Evolutionary conservation across 2,329 filamentous ascomycete genomes (phyloP).

Genomic region (Talaromyces sp.): DNA sequence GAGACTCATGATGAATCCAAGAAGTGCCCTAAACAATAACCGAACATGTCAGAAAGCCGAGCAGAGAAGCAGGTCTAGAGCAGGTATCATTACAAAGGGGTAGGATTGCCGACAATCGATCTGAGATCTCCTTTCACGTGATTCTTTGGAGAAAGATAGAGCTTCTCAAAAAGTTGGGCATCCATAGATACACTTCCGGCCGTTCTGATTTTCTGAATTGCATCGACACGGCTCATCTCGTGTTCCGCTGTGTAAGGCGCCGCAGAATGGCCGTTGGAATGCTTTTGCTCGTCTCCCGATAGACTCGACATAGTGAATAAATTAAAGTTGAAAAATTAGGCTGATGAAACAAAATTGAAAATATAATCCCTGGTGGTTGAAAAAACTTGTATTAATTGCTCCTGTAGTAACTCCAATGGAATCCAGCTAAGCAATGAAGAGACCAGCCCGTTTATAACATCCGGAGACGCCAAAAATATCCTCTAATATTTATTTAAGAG

Average conservation of each 20-base stretch:
- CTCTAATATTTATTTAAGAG: no score
- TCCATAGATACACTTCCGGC: constrained; percentile 52
- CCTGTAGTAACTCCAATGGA: no score
- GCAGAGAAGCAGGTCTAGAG: constrained; percentile 41
- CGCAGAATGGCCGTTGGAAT: not conserved
- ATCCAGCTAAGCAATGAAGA: no score
- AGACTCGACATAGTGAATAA: not conserved
- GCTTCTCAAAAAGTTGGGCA: constrained; percentile 51
- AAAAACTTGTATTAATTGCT: no score
- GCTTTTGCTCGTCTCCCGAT: not conserved
- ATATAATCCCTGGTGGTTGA: no score
- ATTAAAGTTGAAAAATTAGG: not conserved
- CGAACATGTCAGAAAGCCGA: constrained; percentile 32
- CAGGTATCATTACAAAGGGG: constrained; percentile 29
- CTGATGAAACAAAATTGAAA: no score
- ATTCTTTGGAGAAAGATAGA: constrained; percentile 41
- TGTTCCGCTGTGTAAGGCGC: not conserved
- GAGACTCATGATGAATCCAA: constrained; percentile 50
- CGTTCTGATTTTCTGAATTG: constrained; percentile 44
- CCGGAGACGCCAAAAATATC: no score
- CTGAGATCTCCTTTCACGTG: constrained; percentile 23
- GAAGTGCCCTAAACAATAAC: constrained; percentile 39
- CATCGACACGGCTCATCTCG: constrained; percentile 17
- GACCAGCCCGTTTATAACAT: no score
- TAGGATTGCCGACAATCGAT: constrained; percentile 24